Evolutionary conservation across 257 asterid genomes (phyloP), one percentile per base, ranked within the genome.

Genomic region (Jacaranda mimosifolia): DNA sequence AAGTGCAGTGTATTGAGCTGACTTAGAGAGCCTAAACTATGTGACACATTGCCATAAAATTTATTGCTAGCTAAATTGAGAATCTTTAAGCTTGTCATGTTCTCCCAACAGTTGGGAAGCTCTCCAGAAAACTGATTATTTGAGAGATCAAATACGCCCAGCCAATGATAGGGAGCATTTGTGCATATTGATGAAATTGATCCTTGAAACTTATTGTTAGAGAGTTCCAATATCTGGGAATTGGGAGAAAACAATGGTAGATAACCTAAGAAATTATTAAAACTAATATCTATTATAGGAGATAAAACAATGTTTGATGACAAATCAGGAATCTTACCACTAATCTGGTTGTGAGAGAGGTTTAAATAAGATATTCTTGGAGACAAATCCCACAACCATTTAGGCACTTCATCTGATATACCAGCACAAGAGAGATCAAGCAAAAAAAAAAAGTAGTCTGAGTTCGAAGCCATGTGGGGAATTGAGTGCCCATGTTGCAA

Each of bases 381-480:
- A 52, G 84, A 82, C 21, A 80, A 79, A 71, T 75, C 70, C 87
- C 82, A 76, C 4, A 85, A 73, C 89, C 89, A 81, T 9, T 56
- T 43, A 57, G 88, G 89, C 5, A 63, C 72, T 71, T 73, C 70
- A 60, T 63, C 81, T 40, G 84, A 77, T 55, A 84, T 74, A 7
- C 73, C 77, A 63, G 55, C 43, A 72, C 7, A 17, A 38, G 91
- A 87, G 32, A 84, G 40, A 72, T 84, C 89, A 39, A 87, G 79
- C 32, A 4, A 0, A 8, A 39, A 4, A 39, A 4, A 39, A 79
- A 8, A 4, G 21, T 62, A n/a, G 15, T 71, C 58, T 84, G 88
- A 19, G 81, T 76, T 66, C n/a, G 73, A 79, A 87, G 68, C 89
- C 91, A 85, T 9, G 58, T 15, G 0, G 88, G 91, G 36, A 87